These are phyloP conservation scores for Naematelia encephala DNA, from an alignment of 768 basidiomycete genomes.

Conservation along the genomic window DNA sequence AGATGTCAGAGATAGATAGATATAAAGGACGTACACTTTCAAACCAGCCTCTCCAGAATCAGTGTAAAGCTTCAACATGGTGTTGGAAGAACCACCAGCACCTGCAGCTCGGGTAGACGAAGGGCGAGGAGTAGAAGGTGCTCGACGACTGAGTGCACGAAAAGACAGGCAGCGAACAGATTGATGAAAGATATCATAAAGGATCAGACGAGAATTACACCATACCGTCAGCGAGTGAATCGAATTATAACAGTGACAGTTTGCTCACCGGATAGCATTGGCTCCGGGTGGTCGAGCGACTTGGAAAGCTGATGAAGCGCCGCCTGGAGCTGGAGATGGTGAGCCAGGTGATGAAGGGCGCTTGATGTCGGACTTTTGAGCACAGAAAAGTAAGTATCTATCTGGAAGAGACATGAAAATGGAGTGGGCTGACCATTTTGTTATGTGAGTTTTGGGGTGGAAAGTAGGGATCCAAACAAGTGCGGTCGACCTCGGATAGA, in stretches of 20 bases:
- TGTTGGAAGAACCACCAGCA: conserved; percentile 93
- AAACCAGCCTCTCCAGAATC: conserved; percentile 90
- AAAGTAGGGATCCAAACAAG: no score
- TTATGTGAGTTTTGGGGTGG: no score
- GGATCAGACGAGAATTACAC: no score
- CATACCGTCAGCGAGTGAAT: no score
- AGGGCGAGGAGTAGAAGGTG: conserved; percentile 58
- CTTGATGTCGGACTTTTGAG: conserved; percentile 42
- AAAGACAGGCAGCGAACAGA: background rate
- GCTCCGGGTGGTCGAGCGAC: conserved; percentile 49
- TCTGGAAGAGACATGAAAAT: no score
- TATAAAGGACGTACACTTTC: conserved; percentile 75
- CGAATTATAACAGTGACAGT: background rate
- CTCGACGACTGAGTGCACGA: conserved; percentile 41
- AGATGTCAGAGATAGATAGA: background rate
- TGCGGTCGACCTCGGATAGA: no score
- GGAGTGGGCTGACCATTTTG: background rate
- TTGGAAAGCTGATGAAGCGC: conserved; percentile 34
- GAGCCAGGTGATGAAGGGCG: conserved; percentile 45
- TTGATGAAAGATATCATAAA: background rate
- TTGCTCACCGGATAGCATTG: conserved; percentile 49
- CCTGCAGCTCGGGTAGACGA: conserved; percentile 88
- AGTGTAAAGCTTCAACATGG: conserved; percentile 98
- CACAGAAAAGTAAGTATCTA: no score
- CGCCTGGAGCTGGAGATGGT: conserved; percentile 20